Evolutionary conservation across 805 yeast species (phyloP).

Genomic region (Priceomyces fermenticarens): DNA sequence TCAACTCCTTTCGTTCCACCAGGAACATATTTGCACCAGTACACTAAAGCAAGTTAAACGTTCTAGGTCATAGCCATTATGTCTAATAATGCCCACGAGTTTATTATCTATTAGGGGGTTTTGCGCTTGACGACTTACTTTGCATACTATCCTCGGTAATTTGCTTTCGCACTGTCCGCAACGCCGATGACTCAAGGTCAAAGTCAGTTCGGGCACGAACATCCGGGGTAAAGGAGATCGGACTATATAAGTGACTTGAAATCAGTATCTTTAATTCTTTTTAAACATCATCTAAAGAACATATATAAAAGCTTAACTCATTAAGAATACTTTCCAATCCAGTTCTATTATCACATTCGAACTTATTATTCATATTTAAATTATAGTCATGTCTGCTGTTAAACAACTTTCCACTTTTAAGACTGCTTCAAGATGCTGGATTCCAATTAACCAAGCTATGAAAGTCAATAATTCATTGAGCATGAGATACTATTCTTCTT

Average conservation of each 20-base stretch:
- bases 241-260: not conserved
- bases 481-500: constrained; percentile 32
- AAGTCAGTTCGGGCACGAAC: constrained; percentile 7
- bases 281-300: too few relatives aligned
- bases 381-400: constrained; percentile 17
- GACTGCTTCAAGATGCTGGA: constrained; percentile 44
- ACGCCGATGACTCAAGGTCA: constrained; percentile 8
- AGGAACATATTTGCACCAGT: too few relatives aligned
- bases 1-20: too few relatives aligned
- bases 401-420: constrained; percentile 33
- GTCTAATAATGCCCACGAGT: too few relatives aligned
- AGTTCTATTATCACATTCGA: too few relatives aligned
- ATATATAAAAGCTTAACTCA: too few relatives aligned
- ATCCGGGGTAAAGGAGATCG: constrained; percentile 8
- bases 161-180: constrained; percentile 4
- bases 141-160: not conserved
- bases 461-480: constrained; percentile 6
- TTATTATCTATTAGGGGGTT: too few relatives aligned
- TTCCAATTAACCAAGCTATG: constrained; percentile 24
- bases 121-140: too few relatives aligned
- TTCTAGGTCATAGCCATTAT: too few relatives aligned
- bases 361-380: not conserved
- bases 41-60: too few relatives aligned
- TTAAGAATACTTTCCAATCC: not conserved
- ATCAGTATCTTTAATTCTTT: too few relatives aligned